A percentile compares a stretch with the other conserved stretches of the same genome.
Evolutionary conservation across 202 grass and related monocot species (phyloP).

Genomic region (Elaeis oleifera): DNA sequence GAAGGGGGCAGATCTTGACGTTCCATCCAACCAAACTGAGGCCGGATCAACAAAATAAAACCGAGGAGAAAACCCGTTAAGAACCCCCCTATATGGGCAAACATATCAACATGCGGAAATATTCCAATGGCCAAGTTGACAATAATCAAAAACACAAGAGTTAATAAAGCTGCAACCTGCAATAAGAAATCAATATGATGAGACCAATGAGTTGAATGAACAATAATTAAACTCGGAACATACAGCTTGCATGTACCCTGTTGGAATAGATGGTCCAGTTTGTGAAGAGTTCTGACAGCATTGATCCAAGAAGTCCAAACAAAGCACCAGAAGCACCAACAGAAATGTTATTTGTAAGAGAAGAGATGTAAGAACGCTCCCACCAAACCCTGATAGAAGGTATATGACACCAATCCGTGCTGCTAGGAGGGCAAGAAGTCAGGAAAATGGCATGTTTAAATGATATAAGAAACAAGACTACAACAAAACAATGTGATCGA

Average conservation of each 20-base stretch:
- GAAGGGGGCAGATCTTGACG: constrained; percentile 65
- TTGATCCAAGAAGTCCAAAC: constrained; percentile 88
- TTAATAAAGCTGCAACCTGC: constrained; percentile 76
- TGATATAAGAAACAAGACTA: no score
- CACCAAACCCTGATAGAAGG: constrained; percentile 74
- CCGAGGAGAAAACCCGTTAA: constrained; percentile 66
- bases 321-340: constrained; percentile 90
- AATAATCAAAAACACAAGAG: constrained; percentile 56
- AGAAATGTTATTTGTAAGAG: constrained; percentile 51
- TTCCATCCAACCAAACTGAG: constrained; percentile 92
- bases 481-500: no score
- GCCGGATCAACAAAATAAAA: constrained; percentile 68
- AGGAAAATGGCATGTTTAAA: not conserved
- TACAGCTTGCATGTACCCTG: constrained; percentile 32
- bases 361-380: constrained; percentile 69
- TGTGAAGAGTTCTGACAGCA: constrained; percentile 96
- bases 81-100: constrained; percentile 76
- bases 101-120: constrained; percentile 69
- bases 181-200: constrained; percentile 16
- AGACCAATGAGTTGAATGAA: constrained; percentile 2
- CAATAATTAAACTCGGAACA: constrained; percentile 4
- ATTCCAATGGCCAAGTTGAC: constrained; percentile 76
- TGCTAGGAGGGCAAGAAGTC: constrained; percentile 30
- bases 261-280: constrained; percentile 99
- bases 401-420: constrained; percentile 83